Base-by-base conservation (phyloP, 139 green algal species). In the Chlamydomonas schloesseri region DNA sequence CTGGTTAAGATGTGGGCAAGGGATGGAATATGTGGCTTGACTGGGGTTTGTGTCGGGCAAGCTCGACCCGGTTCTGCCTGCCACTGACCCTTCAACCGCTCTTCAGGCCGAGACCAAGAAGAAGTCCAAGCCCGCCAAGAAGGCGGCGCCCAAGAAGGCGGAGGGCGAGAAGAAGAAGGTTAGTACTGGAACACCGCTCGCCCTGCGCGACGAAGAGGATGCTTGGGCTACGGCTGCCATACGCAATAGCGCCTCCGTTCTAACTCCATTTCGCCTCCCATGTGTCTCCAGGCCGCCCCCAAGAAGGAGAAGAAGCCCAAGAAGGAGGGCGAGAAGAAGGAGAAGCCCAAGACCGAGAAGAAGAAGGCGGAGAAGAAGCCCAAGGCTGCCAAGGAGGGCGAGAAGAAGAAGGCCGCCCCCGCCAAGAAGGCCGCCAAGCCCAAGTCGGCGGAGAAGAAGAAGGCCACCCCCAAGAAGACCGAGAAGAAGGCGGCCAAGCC, bases 311-410 rank as follows among this genome's bases (percentile, higher is more conserved):
- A n/a, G n/a, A n/a, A n/a, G n/a, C n/a, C n/a, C n/a, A n/a, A n/a
- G n/a, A n/a, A n/a, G n/a, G n/a, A n/a, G n/a, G n/a, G n/a, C n/a
- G n/a, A n/a, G n/a, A n/a, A n/a, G n/a, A n/a, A n/a, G n/a, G n/a
- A 31, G 81, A 86, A 28, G 33, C 37, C 29, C 24, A 28, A 83
- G 77, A n/a, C 73, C 28, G 50, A 72, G 23, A 90, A 91, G 87
- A 89, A 71, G 76, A 86, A 82, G 68, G 50, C 72, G 71, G 86
- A 86, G 82, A 82, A 86, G 55, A 88, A 91, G 86, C 23, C 79
- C 28, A 34, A 65, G 36, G 50, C 57, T 2, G 34, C 65, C 13
- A 85, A 90, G 65, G 73, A 72, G 53, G 29, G 74, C 28, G 57
- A 82, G 55, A 82, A 81, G 75, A 82, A 82, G 47, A 62, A 76